Conservation (phyloP, 225 moss, liverwort and hornwort genomes). For the Sphagnum contortum region DNA sequence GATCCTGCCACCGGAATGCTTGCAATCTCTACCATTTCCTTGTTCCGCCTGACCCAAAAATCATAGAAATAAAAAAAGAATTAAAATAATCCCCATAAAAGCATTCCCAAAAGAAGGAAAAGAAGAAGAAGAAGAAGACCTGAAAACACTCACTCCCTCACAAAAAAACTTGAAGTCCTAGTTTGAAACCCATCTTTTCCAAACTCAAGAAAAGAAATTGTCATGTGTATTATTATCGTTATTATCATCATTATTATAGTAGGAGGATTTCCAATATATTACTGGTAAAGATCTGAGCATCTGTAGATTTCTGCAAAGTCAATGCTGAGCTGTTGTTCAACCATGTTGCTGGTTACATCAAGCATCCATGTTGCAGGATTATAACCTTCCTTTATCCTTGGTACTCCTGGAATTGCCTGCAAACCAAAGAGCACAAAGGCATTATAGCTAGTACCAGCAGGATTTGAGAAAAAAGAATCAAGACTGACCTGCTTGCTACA, state of each 20-base stretch:
- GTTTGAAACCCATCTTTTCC: too few species aligned
- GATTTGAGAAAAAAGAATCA: too few species aligned
- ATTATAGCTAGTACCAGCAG: background rate
- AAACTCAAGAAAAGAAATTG: too few species aligned
- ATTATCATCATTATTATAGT: background rate
- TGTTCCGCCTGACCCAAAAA: slow-evolving; percentile 7
- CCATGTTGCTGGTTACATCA: slow-evolving; percentile 12
- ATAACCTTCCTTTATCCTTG: slow-evolving; percentile 18
- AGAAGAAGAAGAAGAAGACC: too few species aligned
- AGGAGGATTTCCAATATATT: background rate
- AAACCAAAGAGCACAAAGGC: background rate
- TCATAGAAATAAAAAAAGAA: too few species aligned
- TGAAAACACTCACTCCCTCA: too few species aligned
- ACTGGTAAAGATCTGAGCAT: slow-evolving; percentile 18
- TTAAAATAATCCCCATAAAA: too few species aligned
- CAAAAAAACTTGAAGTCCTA: too few species aligned
- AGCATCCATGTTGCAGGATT: slow-evolving; percentile 49
- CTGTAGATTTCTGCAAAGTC: slow-evolving; percentile 22
- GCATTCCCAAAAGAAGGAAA: too few species aligned
- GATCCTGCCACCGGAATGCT: slow-evolving; percentile 4
- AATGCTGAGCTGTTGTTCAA: slow-evolving; percentile 9
- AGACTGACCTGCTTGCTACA: too few species aligned
- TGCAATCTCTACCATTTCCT: slow-evolving; percentile 8
- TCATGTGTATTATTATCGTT: too few species aligned
- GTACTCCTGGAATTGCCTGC: slow-evolving; percentile 17